These are phyloP conservation scores for Emmonsia crescens DNA, from an alignment of 2,329 filamentous ascomycete species.

Conservation along the genomic window DNA sequence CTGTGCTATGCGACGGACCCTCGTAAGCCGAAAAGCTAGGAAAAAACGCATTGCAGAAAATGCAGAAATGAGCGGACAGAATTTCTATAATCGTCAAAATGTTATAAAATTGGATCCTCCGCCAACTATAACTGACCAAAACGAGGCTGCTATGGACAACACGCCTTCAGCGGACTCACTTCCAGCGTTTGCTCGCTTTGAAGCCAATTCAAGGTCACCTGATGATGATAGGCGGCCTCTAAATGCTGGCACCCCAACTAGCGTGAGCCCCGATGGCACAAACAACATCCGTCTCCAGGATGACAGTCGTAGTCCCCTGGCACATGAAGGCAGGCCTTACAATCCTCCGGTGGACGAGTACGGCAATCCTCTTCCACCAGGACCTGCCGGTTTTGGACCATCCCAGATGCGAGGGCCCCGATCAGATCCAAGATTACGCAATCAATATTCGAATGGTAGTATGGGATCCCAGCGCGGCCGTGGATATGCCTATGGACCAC, in stretches of 20 bases:
- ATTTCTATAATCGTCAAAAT: constrained; percentile 63
- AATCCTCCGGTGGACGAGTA: constrained; percentile 27
- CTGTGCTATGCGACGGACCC: constrained; percentile 85
- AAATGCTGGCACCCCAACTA: constrained; percentile 24
- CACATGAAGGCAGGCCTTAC: constrained; percentile 23
- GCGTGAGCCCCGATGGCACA: constrained; percentile 15
- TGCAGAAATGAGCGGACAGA: constrained; percentile 92
- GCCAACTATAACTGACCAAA: constrained; percentile 45
- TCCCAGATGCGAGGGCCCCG: constrained; percentile 30
- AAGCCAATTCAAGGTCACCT: constrained; percentile 17
- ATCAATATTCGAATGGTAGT: constrained; percentile 38
- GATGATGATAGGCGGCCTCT: constrained; percentile 34
- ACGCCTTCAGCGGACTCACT: constrained; percentile 42
- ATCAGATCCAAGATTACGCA: constrained; percentile 34
- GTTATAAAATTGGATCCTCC: constrained; percentile 41
- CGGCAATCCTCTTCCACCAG: constrained; percentile 29
- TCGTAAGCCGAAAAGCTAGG: constrained; percentile 85
- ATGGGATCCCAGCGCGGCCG: constrained; percentile 34
- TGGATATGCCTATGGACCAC: constrained; percentile 32
- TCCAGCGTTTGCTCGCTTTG: constrained; percentile 31
- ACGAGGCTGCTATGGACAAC: constrained; percentile 45
- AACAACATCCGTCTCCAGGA: constrained; percentile 6
- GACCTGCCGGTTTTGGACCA: constrained; percentile 17
- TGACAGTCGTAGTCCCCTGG: constrained; percentile 21
- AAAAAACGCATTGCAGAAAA: constrained; percentile 88